Conservation (phyloP, 306 rosid genomes). For the Vigna angularis region DNA sequence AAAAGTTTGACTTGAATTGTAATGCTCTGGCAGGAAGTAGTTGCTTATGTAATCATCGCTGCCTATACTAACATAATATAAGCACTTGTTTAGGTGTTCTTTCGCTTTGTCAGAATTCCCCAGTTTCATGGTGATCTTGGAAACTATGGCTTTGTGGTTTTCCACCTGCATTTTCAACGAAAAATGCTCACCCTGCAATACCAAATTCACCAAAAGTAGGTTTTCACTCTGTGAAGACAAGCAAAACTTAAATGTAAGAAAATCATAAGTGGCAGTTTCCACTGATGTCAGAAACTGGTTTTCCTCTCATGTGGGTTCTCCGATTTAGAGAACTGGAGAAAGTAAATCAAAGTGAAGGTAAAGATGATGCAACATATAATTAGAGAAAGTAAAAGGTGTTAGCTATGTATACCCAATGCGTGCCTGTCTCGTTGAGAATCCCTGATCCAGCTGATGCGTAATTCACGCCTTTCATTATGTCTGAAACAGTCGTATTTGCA, state of each 20-base stretch:
- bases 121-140: slow-evolving; percentile 33
- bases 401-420: slow-evolving; percentile 39
- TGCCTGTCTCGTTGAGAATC: slow-evolving; percentile 57
- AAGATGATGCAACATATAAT: neutral
- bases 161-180: slow-evolving; percentile 48
- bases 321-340: too few species aligned
- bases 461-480: slow-evolving; percentile 62
- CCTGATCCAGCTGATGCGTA: slow-evolving; percentile 83
- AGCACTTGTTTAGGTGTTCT: slow-evolving; percentile 55
- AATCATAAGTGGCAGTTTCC: too few species aligned
- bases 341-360: neutral
- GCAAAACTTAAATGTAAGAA: too few species aligned
- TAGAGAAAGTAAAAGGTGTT: neutral
- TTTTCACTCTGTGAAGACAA: neutral
- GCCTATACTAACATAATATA: slow-evolving; percentile 66
- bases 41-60: slow-evolving; percentile 76
- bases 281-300: too few species aligned
- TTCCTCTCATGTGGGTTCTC: too few species aligned
- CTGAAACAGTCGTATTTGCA: slow-evolving; percentile 32
- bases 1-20: slow-evolving; percentile 24
- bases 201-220: neutral
- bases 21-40: slow-evolving; percentile 53
- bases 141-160: slow-evolving; percentile 49
- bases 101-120: slow-evolving; percentile 16
- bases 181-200: slow-evolving; percentile 57